A percentile compares a stretch with the other conserved stretches of the same genome.
These are phyloP conservation scores for Microcera coccophila DNA, from an alignment of 2,329 filamentous ascomycete species.

Conservation along the genomic window DNA sequence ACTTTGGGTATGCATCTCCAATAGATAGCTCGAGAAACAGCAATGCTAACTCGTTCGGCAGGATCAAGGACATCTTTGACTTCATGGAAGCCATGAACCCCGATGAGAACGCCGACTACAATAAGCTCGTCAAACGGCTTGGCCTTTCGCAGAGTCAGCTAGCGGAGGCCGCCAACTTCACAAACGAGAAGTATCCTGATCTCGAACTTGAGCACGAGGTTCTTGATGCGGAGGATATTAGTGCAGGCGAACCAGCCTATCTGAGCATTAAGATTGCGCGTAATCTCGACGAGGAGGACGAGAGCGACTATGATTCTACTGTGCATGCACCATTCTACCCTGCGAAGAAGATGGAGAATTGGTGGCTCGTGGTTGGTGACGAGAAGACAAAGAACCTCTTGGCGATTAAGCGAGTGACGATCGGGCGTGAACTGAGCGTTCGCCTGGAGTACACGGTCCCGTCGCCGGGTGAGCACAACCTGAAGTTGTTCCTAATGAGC, in stretches of 20 bases:
- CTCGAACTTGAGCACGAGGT: conserved; percentile 87
- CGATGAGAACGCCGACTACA: conserved; percentile 81
- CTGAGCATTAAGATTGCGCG: conserved; percentile 81
- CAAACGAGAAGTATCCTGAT: conserved; percentile 94
- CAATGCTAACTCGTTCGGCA: conserved; percentile 38
- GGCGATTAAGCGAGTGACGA: conserved; percentile 90
- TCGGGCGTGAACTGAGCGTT: conserved; percentile 72
- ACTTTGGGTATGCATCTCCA: conserved; percentile 59
- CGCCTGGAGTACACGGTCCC: conserved; percentile 86
- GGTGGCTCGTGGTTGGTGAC: conserved; percentile 96
- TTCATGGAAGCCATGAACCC: conserved; percentile 99
- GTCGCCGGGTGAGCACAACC: conserved; percentile 73
- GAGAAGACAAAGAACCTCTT: conserved; percentile 83
- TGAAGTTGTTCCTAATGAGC: conserved; percentile 94
- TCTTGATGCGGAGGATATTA: conserved; percentile 74
- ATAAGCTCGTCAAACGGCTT: conserved; percentile 70
- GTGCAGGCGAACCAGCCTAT: conserved; percentile 75
- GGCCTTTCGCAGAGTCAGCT: conserved; percentile 78
- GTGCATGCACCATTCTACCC: conserved; percentile 97
- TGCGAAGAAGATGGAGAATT: conserved; percentile 88
- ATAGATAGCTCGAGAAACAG: not conserved
- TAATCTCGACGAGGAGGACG: conserved; percentile 66
- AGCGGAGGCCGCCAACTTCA: conserved; percentile 86
- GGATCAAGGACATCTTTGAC: conserved; percentile 89
- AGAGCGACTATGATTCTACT: conserved; percentile 66